Evolutionary conservation across 2,329 filamentous ascomycete species (phyloP).

Genomic region (Claviceps africana): DNA sequence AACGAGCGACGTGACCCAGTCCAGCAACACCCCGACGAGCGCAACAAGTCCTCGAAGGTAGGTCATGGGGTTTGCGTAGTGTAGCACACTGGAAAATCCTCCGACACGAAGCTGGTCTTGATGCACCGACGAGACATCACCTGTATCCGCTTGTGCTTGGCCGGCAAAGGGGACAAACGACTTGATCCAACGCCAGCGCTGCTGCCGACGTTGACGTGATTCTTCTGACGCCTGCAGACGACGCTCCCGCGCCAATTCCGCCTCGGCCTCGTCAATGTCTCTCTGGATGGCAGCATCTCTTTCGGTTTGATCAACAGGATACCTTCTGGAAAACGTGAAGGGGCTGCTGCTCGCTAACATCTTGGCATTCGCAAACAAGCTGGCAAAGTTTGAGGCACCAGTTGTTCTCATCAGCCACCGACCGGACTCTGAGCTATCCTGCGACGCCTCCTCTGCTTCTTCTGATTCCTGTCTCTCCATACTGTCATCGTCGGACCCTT

Average conservation of each 20-base stretch:
- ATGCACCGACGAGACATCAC: background rate
- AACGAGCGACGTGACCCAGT: constrained; percentile 9
- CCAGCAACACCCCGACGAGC: constrained; percentile 11
- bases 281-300: constrained; percentile 12
- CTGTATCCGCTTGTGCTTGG: background rate
- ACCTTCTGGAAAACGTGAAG: constrained; percentile 2
- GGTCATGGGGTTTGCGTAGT: constrained; percentile 18
- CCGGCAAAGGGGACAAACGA: constrained; percentile 6
- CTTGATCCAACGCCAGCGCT: constrained; percentile 11
- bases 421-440: constrained; percentile 5
- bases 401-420: constrained; percentile 6
- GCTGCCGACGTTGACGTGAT: constrained; percentile 7
- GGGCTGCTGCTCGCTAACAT: constrained; percentile 6
- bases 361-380: constrained; percentile 5
- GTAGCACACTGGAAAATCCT: constrained; percentile 11
- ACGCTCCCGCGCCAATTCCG: constrained; percentile 2
- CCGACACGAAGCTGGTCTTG: background rate
- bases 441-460: background rate
- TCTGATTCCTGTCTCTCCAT: background rate
- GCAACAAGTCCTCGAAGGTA: constrained; percentile 16
- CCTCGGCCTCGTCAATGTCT: constrained; percentile 10
- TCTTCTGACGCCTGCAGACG: constrained; percentile 3
- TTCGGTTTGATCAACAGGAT: constrained; percentile 9
- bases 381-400: constrained; percentile 5
- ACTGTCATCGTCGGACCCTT: background rate